A percentile compares a stretch with the other conserved stretches of the same genome.
Evolutionary conservation across 257 asterid species (phyloP).

Genomic region (Solanum ossicruentum): DNA sequence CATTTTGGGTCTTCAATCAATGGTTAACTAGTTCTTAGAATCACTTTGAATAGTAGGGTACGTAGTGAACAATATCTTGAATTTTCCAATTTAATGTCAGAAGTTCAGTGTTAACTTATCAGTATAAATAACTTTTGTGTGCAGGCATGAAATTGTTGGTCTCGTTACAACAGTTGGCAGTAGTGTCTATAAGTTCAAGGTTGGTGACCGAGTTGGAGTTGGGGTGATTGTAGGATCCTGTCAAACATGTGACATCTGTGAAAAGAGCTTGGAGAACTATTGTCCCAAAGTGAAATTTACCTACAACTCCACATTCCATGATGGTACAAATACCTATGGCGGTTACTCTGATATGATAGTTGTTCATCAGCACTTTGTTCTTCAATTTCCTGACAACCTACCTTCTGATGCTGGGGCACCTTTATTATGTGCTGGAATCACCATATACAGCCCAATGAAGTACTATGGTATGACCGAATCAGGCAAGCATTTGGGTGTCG

Average conservation of each 20-base stretch:
- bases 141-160: constrained; percentile 67
- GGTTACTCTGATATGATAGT: constrained; percentile 51
- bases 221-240: constrained; percentile 57
- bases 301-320: constrained; percentile 22
- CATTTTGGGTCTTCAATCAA: not conserved
- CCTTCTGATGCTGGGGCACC: constrained; percentile 51
- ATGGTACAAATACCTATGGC: constrained; percentile 52
- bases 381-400: constrained; percentile 37
- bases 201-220: constrained; percentile 56
- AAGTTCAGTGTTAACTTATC: not conserved
- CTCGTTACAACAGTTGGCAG: constrained; percentile 34
- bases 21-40: not conserved
- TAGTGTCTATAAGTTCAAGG: constrained; percentile 33
- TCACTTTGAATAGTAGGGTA: not conserved
- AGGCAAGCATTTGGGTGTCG: constrained; percentile 54
- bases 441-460: constrained; percentile 60
- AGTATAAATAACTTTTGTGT: not conserved
- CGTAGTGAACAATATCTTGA: not conserved
- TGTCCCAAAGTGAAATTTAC: constrained; percentile 33
- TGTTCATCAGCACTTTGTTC: constrained; percentile 42
- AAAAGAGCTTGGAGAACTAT: constrained; percentile 44
- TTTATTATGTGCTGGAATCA: constrained; percentile 56
- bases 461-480: constrained; percentile 43
- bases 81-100: not conserved
- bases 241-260: constrained; percentile 33